Percentiles rank a stretch among this genome's conserved stretches.
phyloP scores from a whole-genome alignment of 2,329 filamentous ascomycete species.

The Neofusicoccum laricinum region DNA sequence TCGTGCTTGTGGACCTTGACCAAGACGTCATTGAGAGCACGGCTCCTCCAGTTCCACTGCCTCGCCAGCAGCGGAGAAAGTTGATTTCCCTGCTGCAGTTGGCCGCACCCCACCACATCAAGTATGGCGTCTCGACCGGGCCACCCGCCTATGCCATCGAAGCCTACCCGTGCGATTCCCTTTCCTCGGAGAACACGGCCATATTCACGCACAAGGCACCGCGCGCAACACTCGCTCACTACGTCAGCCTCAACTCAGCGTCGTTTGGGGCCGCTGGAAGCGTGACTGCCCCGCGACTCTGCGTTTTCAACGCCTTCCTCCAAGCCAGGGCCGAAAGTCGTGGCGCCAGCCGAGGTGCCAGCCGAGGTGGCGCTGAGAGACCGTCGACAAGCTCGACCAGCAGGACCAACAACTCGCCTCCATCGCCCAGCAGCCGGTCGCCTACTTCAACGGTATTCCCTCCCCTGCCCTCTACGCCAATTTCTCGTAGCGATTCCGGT shows the following conservation, averaged over 20 bases:
- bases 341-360: conserved; percentile 45
- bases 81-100: conserved; percentile 82
- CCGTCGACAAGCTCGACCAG: conserved; percentile 54
- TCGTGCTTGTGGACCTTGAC: conserved; percentile 85
- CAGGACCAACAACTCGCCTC: conserved; percentile 47
- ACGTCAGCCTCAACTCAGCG: conserved; percentile 84
- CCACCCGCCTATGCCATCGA: conserved; percentile 92
- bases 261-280: conserved; percentile 67
- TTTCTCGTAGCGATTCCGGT: conserved; percentile 88
- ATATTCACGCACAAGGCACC: conserved; percentile 72
- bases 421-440: conserved; percentile 58
- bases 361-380: conserved; percentile 59
- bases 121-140: conserved; percentile 81
- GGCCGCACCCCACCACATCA: conserved; percentile 84
- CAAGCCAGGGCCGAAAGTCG: conserved; percentile 64
- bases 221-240: conserved; percentile 74
- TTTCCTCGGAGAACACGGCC: conserved; percentile 79
- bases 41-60: conserved; percentile 70
- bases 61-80: conserved; percentile 86
- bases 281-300: conserved; percentile 49
- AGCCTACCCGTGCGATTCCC: conserved; percentile 85
- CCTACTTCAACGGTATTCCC: conserved; percentile 77
- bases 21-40: conserved; percentile 87
- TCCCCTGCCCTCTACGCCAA: conserved; percentile 71
- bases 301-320: conserved; percentile 89